Percentiles rank a stretch among this genome's conserved stretches.
These are phyloP conservation scores for Cercophora sp. DNA, from an alignment of 495 filamentous ascomycete species.

Conservation along the genomic window DNA sequence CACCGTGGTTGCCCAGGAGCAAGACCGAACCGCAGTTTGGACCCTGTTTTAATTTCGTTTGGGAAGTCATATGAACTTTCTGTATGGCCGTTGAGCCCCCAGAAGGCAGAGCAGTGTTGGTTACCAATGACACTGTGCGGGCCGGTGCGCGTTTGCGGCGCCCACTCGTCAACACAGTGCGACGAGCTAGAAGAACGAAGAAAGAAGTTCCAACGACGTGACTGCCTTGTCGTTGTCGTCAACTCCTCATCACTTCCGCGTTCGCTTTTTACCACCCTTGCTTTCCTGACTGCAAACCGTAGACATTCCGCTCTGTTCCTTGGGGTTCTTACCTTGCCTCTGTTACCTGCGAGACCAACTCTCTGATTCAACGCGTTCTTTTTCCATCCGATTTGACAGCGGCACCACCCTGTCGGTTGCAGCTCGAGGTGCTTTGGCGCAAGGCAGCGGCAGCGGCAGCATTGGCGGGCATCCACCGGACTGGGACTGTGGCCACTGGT, in stretches of 20 bases:
- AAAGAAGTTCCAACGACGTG: slow-evolving; percentile 2
- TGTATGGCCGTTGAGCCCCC: no score
- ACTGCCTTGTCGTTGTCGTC: slow-evolving; percentile 14
- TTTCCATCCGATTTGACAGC: slow-evolving; percentile 12
- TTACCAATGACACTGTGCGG: no score
- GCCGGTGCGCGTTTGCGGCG: no score
- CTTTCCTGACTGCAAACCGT: not conserved
- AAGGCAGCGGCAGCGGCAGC: slow-evolving; percentile 13
- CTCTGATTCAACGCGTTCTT: slow-evolving; percentile 21
- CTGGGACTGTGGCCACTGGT: slow-evolving; percentile 25
- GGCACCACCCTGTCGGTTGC: slow-evolving; percentile 4
- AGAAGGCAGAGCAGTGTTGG: no score
- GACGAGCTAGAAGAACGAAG: slow-evolving; percentile 5
- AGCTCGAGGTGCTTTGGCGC: slow-evolving; percentile 4
- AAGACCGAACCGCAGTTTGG: not conserved
- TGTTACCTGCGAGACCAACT: no score
- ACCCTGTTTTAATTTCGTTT: not conserved
- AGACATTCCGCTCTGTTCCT: not conserved
- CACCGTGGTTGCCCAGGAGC: no score
- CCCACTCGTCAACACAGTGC: not conserved
- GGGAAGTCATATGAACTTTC: not conserved
- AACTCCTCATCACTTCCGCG: slow-evolving; percentile 20
- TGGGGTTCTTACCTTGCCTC: not conserved
- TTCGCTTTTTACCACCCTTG: slow-evolving; percentile 7
- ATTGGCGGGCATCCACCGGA: slow-evolving; percentile 23